Evolutionary conservation across 768 basidiomycete species (phyloP).

Genomic region (Suillus hirtellus): DNA sequence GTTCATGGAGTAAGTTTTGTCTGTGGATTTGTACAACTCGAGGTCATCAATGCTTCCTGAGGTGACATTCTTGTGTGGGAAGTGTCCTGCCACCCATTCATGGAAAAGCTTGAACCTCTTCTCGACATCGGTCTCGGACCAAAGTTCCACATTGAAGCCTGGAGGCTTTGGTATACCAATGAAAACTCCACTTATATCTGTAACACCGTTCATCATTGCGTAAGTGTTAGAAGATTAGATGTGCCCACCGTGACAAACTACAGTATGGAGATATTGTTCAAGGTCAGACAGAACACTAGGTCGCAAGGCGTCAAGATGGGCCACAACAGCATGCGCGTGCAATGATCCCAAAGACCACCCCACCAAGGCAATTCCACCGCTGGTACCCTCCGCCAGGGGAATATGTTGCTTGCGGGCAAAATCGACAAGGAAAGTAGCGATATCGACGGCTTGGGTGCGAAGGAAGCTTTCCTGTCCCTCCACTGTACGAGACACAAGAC

Average conservation of each 20-base stretch:
- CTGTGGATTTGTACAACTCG: neutral
- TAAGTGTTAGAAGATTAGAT: neutral
- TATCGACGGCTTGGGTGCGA: slow-evolving; percentile 10
- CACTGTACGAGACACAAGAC: neutral
- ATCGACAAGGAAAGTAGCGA: slow-evolving; percentile 10
- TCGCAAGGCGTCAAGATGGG: slow-evolving; percentile 11
- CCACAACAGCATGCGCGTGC: slow-evolving; percentile 9
- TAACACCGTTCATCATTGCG: neutral
- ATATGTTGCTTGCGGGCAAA: slow-evolving; percentile 12
- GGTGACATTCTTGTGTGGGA: neutral
- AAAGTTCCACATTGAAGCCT: neutral
- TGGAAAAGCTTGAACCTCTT: slow-evolving; percentile 6
- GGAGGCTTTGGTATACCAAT: neutral
- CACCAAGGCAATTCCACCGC: slow-evolving; percentile 11
- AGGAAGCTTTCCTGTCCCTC: slow-evolving; percentile 9
- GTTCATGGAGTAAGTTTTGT: slow-evolving; percentile 3
- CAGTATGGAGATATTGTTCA: slow-evolving; percentile 9
- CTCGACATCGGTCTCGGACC: neutral
- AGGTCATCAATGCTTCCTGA: slow-evolving; percentile 10
- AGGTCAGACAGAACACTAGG: slow-evolving; percentile 5
- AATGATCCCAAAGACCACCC: slow-evolving; percentile 16
- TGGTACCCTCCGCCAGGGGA: slow-evolving; percentile 3
- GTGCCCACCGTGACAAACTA: slow-evolving; percentile 13
- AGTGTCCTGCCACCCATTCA: slow-evolving; percentile 8
- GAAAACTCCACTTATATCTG: neutral